A percentile compares a stretch with the other conserved stretches of the same genome.
These are phyloP conservation scores for Manihot esculenta DNA, from an alignment of 441 rosid species.

Conservation along the genomic window DNA sequence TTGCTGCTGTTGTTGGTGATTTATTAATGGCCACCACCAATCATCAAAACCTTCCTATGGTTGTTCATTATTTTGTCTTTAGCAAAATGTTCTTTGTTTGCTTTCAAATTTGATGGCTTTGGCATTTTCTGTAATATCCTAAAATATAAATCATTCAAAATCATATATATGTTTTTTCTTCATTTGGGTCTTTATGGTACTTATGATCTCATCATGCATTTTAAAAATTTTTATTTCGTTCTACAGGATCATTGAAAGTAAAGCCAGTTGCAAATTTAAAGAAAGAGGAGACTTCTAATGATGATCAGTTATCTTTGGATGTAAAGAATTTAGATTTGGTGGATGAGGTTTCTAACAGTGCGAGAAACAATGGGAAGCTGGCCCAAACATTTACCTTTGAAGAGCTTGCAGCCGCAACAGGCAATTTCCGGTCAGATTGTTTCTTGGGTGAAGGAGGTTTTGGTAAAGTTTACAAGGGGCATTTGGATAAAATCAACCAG, in stretches of 20 bases:
- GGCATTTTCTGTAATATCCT: slow-evolving; percentile 7
- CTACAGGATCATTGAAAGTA: slow-evolving; percentile 36
- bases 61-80: slow-evolving; percentile 19
- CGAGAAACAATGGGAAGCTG: slow-evolving; percentile 16
- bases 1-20: not conserved
- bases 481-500: slow-evolving; percentile 46
- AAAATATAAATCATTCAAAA: not conserved
- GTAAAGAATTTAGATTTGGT: slow-evolving; percentile 41
- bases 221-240: slow-evolving; percentile 14
- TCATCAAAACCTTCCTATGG: slow-evolving; percentile 18
- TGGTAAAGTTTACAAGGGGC: slow-evolving; percentile 71
- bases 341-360: slow-evolving; percentile 39
- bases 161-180: not conserved
- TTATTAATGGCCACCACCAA: slow-evolving; percentile 1
- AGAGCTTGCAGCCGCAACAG: slow-evolving; percentile 46
- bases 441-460: slow-evolving; percentile 81
- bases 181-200: slow-evolving; percentile 16
- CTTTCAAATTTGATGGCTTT: slow-evolving; percentile 17
- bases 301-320: slow-evolving; percentile 45
- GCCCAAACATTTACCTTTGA: slow-evolving; percentile 48
- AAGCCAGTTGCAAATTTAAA: slow-evolving; percentile 33
- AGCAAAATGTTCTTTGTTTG: slow-evolving; percentile 21
- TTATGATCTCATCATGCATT: not conserved
- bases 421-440: slow-evolving; percentile 49
- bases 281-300: slow-evolving; percentile 34